Evolutionary conservation across 2,329 filamentous ascomycete species (phyloP).

Genomic region (Talaromyces sp.): DNA sequence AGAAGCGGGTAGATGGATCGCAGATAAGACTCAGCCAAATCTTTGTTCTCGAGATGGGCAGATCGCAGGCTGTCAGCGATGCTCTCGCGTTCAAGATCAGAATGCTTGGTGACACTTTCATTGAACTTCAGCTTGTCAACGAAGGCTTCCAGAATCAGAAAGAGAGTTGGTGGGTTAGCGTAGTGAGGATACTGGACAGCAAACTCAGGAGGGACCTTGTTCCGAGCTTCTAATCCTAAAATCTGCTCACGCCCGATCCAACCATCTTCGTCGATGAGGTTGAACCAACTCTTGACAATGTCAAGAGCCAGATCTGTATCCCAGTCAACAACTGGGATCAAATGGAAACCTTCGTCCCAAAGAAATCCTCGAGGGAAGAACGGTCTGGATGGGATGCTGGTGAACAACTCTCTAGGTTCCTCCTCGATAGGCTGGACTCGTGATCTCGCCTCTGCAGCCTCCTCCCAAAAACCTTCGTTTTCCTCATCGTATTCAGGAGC

Average conservation of each 20-base stretch:
- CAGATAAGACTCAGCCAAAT: conserved; percentile 65
- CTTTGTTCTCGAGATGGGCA: conserved; percentile 61
- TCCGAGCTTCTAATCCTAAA: conserved; percentile 81
- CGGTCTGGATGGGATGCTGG: conserved; percentile 81
- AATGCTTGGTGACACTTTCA: conserved; percentile 21
- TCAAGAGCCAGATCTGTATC: conserved; percentile 82
- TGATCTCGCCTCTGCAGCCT: conserved; percentile 71
- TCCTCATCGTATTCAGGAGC: conserved; percentile 93
- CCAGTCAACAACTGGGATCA: conserved; percentile 88
- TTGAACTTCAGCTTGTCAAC: conserved; percentile 65
- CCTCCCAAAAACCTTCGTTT: conserved; percentile 92
- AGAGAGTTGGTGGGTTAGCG: conserved; percentile 91
- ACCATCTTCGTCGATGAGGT: conserved; percentile 89
- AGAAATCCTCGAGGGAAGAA: conserved; percentile 97
- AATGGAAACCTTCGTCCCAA: conserved; percentile 97
- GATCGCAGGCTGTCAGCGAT: conserved; percentile 49
- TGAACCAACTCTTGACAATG: conserved; percentile 93
- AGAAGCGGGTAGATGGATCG: conserved; percentile 77
- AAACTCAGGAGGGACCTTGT: conserved; percentile 90
- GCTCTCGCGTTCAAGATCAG: conserved; percentile 17
- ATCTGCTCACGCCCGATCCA: conserved; percentile 98
- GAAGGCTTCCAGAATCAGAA: conserved; percentile 79
- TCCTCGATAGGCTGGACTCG: conserved; percentile 64
- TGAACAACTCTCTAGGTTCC: conserved; percentile 83
- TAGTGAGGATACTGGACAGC: conserved; percentile 96